phyloP scores from a whole-genome alignment of 306 rosid species.

The Vachellia pachyceras region DNA sequence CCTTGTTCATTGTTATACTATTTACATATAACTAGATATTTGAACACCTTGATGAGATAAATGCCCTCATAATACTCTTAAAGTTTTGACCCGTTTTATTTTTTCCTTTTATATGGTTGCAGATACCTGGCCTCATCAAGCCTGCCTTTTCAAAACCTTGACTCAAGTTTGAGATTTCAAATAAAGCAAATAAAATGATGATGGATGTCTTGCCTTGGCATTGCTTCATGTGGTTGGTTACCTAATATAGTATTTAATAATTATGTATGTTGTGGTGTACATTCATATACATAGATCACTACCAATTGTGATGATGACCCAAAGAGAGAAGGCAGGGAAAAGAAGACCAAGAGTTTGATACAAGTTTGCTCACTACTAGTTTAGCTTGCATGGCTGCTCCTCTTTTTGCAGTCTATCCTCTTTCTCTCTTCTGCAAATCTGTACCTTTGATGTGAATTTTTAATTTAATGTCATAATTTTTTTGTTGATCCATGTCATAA shows the following conservation, averaged over 20 bases:
- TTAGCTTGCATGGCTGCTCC: too few species aligned
- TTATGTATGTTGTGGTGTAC: slow-evolving; percentile 21
- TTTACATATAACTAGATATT: neutral
- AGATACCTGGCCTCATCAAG: slow-evolving; percentile 75
- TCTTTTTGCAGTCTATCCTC: too few species aligned
- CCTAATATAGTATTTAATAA: slow-evolving; percentile 22
- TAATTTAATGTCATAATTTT: too few species aligned
- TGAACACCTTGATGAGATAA: neutral
- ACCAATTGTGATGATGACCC: too few species aligned
- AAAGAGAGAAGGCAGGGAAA: too few species aligned
- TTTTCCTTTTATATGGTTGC: slow-evolving; percentile 35
- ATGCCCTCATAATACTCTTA: neutral
- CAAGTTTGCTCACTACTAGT: too few species aligned
- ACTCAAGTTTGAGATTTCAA: slow-evolving; percentile 32
- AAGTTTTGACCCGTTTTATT: neutral
- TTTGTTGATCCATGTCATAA: too few species aligned
- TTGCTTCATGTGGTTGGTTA: slow-evolving; percentile 19
- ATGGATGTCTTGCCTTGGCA: slow-evolving; percentile 27
- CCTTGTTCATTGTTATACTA: neutral
- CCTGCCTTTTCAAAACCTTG: slow-evolving; percentile 58
- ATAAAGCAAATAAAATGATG: slow-evolving; percentile 13
- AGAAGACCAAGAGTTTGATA: too few species aligned
- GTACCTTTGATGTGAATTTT: too few species aligned
- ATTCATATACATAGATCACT: slow-evolving; percentile 19
- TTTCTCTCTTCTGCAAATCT: too few species aligned